Conservation (phyloP, 164 flowering plant species). For the Annona cherimola region DNA sequence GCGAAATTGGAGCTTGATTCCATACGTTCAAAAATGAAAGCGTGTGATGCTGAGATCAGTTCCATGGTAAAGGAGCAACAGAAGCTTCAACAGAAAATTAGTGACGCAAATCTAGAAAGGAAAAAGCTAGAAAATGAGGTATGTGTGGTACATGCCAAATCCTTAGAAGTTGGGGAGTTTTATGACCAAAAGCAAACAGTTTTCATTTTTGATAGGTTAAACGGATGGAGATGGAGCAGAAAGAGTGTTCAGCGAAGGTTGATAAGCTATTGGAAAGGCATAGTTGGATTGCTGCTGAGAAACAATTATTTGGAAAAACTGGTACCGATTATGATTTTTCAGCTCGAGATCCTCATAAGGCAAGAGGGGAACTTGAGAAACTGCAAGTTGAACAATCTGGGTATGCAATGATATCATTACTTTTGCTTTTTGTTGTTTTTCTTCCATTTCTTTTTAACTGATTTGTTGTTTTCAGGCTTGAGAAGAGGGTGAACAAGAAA, state of each 20-base stretch:
- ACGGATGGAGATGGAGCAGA: constrained; percentile 89
- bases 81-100: constrained; percentile 56
- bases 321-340: constrained; percentile 93
- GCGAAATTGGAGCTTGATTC: constrained; percentile 54
- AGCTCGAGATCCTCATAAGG: constrained; percentile 67
- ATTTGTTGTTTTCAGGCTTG: constrained; percentile 49
- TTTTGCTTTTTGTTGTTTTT: background rate
- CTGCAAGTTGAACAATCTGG: constrained; percentile 84
- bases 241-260: constrained; percentile 80
- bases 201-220: constrained; percentile 46
- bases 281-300: constrained; percentile 92
- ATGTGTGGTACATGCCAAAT: background rate
- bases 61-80: constrained; percentile 72
- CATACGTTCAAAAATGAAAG: constrained; percentile 71
- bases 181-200: background rate
- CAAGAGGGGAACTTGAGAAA: constrained; percentile 69
- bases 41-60: constrained; percentile 80
- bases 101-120: constrained; percentile 71
- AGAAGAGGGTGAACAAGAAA: constrained; percentile 97
- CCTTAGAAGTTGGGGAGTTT: background rate
- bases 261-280: constrained; percentile 83
- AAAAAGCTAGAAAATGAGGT: constrained; percentile 98
- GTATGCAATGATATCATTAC: constrained; percentile 24
- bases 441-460: background rate
- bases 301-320: constrained; percentile 80